Evolutionary conservation across 768 basidiomycete species (phyloP).

Genomic region (Termitomyces sp.): DNA sequence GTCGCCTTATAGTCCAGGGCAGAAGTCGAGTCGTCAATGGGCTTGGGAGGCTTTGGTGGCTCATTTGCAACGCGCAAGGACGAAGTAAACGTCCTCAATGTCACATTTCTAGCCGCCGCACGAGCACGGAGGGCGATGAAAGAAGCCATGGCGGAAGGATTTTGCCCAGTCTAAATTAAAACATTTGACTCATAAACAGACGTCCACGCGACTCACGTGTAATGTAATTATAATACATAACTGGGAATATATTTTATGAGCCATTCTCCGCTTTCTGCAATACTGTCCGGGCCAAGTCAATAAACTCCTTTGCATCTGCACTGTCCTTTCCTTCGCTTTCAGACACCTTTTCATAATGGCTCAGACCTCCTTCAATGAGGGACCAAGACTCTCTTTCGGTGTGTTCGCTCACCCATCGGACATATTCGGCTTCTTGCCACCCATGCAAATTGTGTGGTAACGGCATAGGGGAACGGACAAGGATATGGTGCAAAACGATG

Average conservation of each 20-base stretch:
- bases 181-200: constrained; percentile 4
- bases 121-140: constrained; percentile 28
- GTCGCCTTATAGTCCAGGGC: constrained; percentile 87
- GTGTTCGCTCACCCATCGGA: constrained; percentile 94
- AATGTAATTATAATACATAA: too few species aligned
- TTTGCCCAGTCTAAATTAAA: constrained; percentile 2
- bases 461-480: constrained; percentile 82
- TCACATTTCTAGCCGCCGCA: constrained; percentile 19
- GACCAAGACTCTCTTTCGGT: constrained; percentile 72
- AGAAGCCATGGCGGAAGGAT: constrained; percentile 21
- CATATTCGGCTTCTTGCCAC: constrained; percentile 96
- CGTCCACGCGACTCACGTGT: too few species aligned
- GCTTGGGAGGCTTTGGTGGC: constrained; percentile 66
- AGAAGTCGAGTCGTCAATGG: constrained; percentile 91
- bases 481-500: constrained; percentile 86
- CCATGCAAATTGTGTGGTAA: constrained; percentile 87
- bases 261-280: constrained; percentile 35
- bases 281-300: constrained; percentile 63
- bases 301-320: constrained; percentile 50
- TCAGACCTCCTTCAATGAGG: constrained; percentile 73
- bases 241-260: too few species aligned
- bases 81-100: constrained; percentile 33
- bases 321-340: constrained; percentile 49
- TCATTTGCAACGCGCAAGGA: constrained; percentile 25
- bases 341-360: constrained; percentile 72